Base-by-base conservation (phyloP, 2,329 filamentous ascomycete genomes). In the Madurella fahalii region DNA sequence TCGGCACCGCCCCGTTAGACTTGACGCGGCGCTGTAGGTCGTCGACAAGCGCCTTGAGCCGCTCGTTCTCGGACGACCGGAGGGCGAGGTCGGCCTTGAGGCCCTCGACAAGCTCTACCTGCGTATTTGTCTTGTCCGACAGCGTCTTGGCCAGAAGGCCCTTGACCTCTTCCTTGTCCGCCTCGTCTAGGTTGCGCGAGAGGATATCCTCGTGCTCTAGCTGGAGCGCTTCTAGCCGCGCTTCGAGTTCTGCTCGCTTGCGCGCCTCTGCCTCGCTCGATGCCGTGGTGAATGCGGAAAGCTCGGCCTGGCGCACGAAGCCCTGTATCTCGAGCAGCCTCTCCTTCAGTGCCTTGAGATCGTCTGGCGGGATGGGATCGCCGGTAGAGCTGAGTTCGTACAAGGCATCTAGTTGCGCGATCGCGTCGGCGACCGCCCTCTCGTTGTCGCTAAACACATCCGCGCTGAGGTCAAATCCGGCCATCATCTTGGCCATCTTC, bases 401-500 rank as follows among this genome's bases (percentile, higher is more conserved):
- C 41, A 97, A 77, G 12, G 81, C 76, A 63, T 96, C 91, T 31
- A 97, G 78, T 65, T 89, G 86, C 63, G 91, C 84, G 63, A 97
- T 93, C 59, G 91, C 86, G 59, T 88, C 84, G 56, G 89, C 84
- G 55, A 99, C 89, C 48, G 84, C 86, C 60, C 86, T 83, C 71
- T 99, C 94, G 64, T 96, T 96, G 55, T 94, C 89, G 63, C 91
- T 96, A 70, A 97, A 95, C 32, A 95, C 86, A 54, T 96, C 92
- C 47, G 88, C 87, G 43, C 91, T 93, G 34, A 99, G 82, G 67
- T 99, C 93, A 65, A 99, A 97, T 3, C 93, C 91, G 56, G 94
- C 94, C 93, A 99, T 96, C 94, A 99, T 99, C 80, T 96, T 89
- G 42, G 94, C 94, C 94, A 99, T 99, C 74, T 95, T 94, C 75